A percentile compares a stretch with the other conserved stretches of the same genome.
phyloP scores from a whole-genome alignment of 257 asterid species.

The Verbena officinalis region DNA sequence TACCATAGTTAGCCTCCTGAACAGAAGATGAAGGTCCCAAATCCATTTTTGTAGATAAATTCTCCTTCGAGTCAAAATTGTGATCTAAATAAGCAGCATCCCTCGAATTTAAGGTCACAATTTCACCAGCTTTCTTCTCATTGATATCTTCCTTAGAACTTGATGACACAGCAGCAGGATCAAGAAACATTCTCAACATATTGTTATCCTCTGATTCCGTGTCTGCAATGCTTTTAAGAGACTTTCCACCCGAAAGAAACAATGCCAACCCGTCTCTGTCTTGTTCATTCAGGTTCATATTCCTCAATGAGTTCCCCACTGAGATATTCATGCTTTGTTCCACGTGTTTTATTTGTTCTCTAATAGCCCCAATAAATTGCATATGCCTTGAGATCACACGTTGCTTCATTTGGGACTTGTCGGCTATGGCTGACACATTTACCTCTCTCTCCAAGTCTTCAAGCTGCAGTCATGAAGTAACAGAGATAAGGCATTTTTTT shows the following conservation, averaged over 20 bases:
- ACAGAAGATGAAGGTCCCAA: conserved; percentile 32
- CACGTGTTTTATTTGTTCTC: conserved; percentile 39
- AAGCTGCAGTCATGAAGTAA: conserved; percentile 36
- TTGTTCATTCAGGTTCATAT: conserved; percentile 37
- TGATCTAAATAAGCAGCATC: conserved; percentile 18
- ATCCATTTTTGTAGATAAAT: conserved; percentile 9
- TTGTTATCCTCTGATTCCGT: conserved; percentile 29
- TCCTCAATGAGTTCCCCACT: conserved; percentile 30
- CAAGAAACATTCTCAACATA: conserved; percentile 37
- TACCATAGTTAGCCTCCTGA: conserved; percentile 28
- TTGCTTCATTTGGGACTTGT: conserved; percentile 37
- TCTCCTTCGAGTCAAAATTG: conserved; percentile 28
- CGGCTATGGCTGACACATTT: conserved; percentile 28
- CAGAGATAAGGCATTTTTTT: conserved; percentile 14
- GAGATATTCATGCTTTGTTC: conserved; percentile 35
- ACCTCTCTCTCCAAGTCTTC: conserved; percentile 54
- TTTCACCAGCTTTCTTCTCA: conserved; percentile 29
- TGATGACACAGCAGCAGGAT: conserved; percentile 41
- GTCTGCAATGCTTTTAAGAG: conserved; percentile 25
- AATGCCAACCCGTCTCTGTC: conserved; percentile 44
- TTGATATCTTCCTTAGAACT: conserved; percentile 33
- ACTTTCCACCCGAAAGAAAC: conserved; percentile 43
- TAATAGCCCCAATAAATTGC: conserved; percentile 42
- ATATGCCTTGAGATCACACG: conserved; percentile 33
- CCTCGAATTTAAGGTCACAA: conserved; percentile 22